A percentile compares a stretch with the other conserved stretches of the same genome.
phyloP scores from a whole-genome alignment of 208 protist genomes.

The Wallacemonas sp. region DNA sequence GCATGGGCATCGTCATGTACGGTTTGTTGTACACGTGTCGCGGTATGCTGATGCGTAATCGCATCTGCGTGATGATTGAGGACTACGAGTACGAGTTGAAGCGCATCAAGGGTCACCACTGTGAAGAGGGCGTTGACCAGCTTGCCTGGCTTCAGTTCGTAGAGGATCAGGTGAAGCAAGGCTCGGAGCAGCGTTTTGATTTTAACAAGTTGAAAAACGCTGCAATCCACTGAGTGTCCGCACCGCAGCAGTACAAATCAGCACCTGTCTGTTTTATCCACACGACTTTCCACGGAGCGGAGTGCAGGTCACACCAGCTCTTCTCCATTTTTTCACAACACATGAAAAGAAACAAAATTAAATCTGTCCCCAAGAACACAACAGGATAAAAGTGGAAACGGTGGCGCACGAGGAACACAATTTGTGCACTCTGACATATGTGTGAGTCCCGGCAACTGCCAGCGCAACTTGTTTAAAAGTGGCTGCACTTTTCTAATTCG shows the following conservation, averaged over 20 bases:
- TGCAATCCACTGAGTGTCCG: slow-evolving; percentile 20
- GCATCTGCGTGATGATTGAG: slow-evolving; percentile 89
- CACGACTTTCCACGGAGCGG: too few relatives aligned
- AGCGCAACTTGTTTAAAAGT: too few relatives aligned
- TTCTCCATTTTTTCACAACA: too few relatives aligned
- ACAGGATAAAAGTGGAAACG: too few relatives aligned
- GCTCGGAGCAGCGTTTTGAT: slow-evolving; percentile 80
- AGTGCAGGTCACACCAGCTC: too few relatives aligned
- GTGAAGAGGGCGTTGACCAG: slow-evolving; percentile 82
- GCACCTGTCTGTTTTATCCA: slow-evolving; percentile 17
- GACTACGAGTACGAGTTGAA: slow-evolving; percentile 93
- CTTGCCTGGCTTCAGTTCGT: slow-evolving; percentile 91
- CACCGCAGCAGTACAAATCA: too few relatives aligned
- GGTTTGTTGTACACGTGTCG: slow-evolving; percentile 84
- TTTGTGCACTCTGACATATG: too few relatives aligned
- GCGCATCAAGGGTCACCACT: slow-evolving; percentile 88
- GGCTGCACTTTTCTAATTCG: too few relatives aligned
- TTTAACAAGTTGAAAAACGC: slow-evolving; percentile 73
- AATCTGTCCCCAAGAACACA: too few relatives aligned
- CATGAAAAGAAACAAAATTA: too few relatives aligned
- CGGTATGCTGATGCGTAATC: slow-evolving; percentile 86
- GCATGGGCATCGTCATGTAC: slow-evolving; percentile 86
- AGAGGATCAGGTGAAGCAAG: slow-evolving; percentile 81
- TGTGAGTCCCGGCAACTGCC: too few relatives aligned
- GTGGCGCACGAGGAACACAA: too few relatives aligned